Evolutionary conservation across 257 asterid genomes (phyloP).

Genomic region (Ilex asprella): DNA sequence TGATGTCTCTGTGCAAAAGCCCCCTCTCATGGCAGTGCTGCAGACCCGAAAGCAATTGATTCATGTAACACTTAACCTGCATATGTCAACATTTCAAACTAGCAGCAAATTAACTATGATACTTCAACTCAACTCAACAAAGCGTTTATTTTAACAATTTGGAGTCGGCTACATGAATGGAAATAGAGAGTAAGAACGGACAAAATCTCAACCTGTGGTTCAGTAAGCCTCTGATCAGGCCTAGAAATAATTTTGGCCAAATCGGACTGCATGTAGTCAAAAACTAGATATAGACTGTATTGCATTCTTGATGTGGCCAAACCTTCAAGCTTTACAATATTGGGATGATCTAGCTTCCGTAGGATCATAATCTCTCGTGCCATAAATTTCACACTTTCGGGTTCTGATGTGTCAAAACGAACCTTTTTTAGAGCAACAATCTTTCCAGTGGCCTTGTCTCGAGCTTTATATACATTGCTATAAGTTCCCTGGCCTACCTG

Average conservation of each 20-base stretch:
- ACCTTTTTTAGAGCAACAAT: constrained; percentile 65
- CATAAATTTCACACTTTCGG: constrained; percentile 87
- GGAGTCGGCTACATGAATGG: too few relatives aligned
- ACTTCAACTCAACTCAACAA: not conserved
- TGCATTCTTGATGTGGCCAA: constrained; percentile 91
- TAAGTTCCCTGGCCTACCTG: not conserved
- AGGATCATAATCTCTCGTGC: constrained; percentile 71
- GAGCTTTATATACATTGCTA: not conserved
- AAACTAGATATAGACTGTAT: constrained; percentile 70
- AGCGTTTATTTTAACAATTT: not conserved
- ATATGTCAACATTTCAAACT: not conserved
- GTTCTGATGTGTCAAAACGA: constrained; percentile 72
- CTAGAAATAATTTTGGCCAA: constrained; percentile 24
- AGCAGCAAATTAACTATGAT: not conserved
- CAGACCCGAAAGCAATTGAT: constrained; percentile 65
- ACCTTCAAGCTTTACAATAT: constrained; percentile 72
- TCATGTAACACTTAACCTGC: constrained; percentile 75
- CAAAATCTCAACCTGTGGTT: constrained; percentile 52
- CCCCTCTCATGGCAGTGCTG: constrained; percentile 80
- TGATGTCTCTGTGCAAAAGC: constrained; percentile 69
- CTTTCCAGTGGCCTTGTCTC: not conserved
- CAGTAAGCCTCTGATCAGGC: constrained; percentile 44
- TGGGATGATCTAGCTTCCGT: constrained; percentile 67
- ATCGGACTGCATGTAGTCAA: constrained; percentile 66
- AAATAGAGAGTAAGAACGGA: not conserved